These are phyloP conservation scores for Gardenia jasminoides DNA, from an alignment of 257 asterid species.

Conservation along the genomic window DNA sequence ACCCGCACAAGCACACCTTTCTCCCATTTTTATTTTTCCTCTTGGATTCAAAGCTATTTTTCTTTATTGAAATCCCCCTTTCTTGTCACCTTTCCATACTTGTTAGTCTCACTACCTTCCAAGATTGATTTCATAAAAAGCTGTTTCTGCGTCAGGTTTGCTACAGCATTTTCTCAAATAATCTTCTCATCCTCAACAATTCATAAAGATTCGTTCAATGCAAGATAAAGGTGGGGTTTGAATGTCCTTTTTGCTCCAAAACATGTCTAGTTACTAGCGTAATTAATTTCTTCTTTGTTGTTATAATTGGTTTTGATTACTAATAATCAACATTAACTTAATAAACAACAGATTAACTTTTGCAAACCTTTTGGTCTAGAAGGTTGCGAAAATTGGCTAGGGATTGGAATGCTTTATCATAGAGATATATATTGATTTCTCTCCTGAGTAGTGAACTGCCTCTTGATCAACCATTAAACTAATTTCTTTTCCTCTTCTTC, in stretches of 20 bases:
- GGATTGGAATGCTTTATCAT: background rate
- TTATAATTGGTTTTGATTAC: background rate
- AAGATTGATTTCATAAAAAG: conserved; percentile 47
- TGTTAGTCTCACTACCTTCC: conserved; percentile 44
- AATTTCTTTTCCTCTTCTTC: too few species aligned
- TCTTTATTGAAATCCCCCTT: conserved; percentile 6
- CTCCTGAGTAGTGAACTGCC: background rate
- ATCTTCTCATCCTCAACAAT: conserved; percentile 29
- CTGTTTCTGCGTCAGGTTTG: conserved; percentile 45
- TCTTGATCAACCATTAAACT: background rate
- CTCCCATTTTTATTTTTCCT: background rate
- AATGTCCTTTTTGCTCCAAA: background rate
- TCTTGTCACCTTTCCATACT: conserved; percentile 30
- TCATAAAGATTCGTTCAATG: conserved; percentile 26
- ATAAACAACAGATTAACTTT: background rate
- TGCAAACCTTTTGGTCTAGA: background rate
- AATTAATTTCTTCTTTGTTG: background rate
- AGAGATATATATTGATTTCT: background rate
- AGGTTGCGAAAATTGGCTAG: background rate
- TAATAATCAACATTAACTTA: background rate
- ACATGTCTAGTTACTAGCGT: background rate
- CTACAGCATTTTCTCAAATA: conserved; percentile 7
- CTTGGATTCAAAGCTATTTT: conserved; percentile 15
- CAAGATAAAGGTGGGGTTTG: conserved; percentile 1
- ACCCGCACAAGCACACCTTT: conserved; percentile 14